These are phyloP conservation scores for Rhodotorula sp. DNA, from an alignment of 1,284 basidiomycete species.

Conservation along the genomic window DNA sequence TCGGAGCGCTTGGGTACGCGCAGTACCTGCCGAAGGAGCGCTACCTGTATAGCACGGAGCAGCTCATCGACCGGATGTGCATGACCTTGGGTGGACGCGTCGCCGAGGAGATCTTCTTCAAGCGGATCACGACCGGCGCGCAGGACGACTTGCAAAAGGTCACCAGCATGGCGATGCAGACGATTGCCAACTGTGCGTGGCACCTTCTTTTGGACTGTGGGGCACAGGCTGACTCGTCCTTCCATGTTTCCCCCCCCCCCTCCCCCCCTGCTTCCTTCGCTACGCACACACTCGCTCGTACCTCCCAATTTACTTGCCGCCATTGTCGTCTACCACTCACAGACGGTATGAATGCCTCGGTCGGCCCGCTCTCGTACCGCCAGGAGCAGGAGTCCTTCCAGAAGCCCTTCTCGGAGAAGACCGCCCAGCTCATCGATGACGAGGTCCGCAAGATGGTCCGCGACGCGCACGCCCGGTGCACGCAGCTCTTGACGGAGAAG, in stretches of 20 bases:
- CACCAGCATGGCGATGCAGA: constrained; percentile 95
- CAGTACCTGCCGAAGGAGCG: constrained; percentile 94
- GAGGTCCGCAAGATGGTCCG: constrained; percentile 93
- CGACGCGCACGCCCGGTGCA: constrained; percentile 81
- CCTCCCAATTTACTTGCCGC: too few relatives aligned
- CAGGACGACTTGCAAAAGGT: constrained; percentile 93
- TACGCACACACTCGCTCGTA: too few relatives aligned
- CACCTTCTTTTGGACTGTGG: too few relatives aligned
- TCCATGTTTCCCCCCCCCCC: not conserved
- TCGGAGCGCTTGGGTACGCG: constrained; percentile 94
- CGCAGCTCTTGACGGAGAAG: constrained; percentile 75
- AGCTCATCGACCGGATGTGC: constrained; percentile 92
- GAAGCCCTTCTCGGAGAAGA: constrained; percentile 97
- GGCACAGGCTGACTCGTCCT: not conserved
- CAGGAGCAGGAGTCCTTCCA: constrained; percentile 85
- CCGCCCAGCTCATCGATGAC: constrained; percentile 84
- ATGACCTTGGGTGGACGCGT: constrained; percentile 99
- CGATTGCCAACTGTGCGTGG: constrained; percentile 51
- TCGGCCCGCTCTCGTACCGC: constrained; percentile 92
- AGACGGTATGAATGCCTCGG: constrained; percentile 88
- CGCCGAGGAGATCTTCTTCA: constrained; percentile 98
- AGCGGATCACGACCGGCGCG: constrained; percentile 92
- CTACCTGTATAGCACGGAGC: constrained; percentile 91
- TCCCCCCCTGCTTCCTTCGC: not conserved
- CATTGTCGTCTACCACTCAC: constrained; percentile 58